Conservation (phyloP, 306 rosid genomes). For the Medicago truncatula region DNA sequence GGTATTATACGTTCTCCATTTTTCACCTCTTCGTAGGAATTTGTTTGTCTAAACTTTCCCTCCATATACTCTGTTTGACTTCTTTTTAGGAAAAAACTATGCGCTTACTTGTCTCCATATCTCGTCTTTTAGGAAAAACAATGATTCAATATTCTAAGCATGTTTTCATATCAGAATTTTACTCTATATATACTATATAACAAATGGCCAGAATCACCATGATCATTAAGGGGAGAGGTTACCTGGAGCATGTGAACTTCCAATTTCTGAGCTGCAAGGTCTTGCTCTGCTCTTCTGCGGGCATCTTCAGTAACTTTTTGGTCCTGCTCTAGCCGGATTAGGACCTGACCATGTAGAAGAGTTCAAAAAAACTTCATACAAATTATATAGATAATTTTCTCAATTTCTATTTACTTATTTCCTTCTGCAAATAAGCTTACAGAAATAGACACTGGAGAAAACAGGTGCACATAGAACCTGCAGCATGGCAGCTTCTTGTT, state of each 20-base stretch:
- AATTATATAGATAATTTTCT: constrained; percentile 30
- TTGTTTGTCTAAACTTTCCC: background rate
- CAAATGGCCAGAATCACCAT: constrained; percentile 30
- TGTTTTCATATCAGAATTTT: constrained; percentile 16
- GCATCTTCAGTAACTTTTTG: constrained; percentile 88
- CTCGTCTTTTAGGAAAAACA: background rate
- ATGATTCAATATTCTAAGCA: constrained; percentile 7
- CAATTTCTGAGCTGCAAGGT: constrained; percentile 74
- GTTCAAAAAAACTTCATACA: constrained; percentile 33
- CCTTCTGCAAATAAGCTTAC: constrained; percentile 48
- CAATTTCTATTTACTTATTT: constrained; percentile 40
- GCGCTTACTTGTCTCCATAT: constrained; percentile 7
- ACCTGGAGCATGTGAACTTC: constrained; percentile 84
- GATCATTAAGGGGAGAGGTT: constrained; percentile 40
- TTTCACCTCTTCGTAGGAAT: background rate
- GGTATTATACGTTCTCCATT: background rate
- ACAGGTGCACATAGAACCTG: constrained; percentile 67
- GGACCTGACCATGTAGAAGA: constrained; percentile 57
- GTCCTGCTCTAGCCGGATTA: constrained; percentile 80
- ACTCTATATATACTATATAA: background rate
- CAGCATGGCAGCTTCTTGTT: constrained; percentile 89
- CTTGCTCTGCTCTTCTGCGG: constrained; percentile 82
- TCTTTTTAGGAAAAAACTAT: background rate
- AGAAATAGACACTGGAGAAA: constrained; percentile 48
- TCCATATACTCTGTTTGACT: background rate